phyloP scores from a whole-genome alignment of 1,284 basidiomycete genomes.

The Pterula multifida region DNA sequence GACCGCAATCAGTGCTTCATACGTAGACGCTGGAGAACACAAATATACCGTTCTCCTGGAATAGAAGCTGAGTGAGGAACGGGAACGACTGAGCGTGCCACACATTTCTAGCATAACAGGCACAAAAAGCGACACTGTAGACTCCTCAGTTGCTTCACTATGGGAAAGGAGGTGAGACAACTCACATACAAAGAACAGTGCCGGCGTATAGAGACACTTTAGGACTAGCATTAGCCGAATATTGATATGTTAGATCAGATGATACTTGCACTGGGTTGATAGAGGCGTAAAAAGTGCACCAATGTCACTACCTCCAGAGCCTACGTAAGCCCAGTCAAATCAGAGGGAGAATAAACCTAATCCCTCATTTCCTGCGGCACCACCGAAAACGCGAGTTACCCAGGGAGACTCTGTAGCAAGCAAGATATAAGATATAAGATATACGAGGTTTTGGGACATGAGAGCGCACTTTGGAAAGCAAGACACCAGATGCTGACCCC shows the following conservation, averaged over 20 bases:
- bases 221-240: too few species aligned
- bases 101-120: slow-evolving; percentile 22
- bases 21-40: too few species aligned
- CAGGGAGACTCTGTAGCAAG: slow-evolving; percentile 34
- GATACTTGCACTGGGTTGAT: slow-evolving; percentile 15
- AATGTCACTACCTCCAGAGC: slow-evolving; percentile 18
- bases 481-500: slow-evolving; percentile 50
- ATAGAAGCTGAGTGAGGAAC: slow-evolving; percentile 32
- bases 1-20: too few species aligned
- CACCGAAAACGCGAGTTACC: slow-evolving; percentile 48
- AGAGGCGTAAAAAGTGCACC: slow-evolving; percentile 31
- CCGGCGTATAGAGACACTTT: slow-evolving; percentile 45
- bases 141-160: slow-evolving; percentile 23
- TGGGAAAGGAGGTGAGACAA: slow-evolving; percentile 22
- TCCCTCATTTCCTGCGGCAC: slow-evolving; percentile 31
- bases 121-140: slow-evolving; percentile 31
- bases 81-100: slow-evolving; percentile 35
- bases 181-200: slow-evolving; percentile 10
- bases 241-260: too few species aligned
- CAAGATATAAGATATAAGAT: too few species aligned
- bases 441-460: too few species aligned
- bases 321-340: slow-evolving; percentile 50
- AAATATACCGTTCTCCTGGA: slow-evolving; percentile 24
- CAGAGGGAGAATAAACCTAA: slow-evolving; percentile 37
- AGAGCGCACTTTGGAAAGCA: slow-evolving; percentile 19